Conservation (phyloP, 2,329 filamentous ascomycete genomes). For the Thielaviopsis populi region DNA sequence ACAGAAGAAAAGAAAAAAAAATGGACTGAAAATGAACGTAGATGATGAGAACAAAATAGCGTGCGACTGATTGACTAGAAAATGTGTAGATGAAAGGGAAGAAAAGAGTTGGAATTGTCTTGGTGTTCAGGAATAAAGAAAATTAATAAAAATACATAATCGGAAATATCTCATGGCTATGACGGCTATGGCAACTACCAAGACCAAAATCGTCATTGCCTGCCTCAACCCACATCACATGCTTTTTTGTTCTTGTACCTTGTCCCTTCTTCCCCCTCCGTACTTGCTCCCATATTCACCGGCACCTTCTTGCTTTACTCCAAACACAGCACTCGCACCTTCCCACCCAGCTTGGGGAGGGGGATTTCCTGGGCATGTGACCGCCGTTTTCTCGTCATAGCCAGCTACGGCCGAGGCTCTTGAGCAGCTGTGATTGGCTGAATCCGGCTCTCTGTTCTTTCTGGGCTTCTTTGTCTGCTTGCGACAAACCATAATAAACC, state of each 20-base stretch:
- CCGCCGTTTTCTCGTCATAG: not conserved
- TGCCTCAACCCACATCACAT: slow-evolving; percentile 1
- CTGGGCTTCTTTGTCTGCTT: not conserved
- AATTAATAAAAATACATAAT: not conserved
- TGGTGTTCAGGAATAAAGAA: not conserved
- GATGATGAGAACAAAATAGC: not conserved
- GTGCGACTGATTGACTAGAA: not conserved
- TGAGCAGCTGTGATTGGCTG: not conserved
- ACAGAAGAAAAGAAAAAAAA: not conserved
- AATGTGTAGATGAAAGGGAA: not conserved
- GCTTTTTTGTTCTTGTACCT: not conserved
- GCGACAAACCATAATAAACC: slow-evolving; percentile 5
- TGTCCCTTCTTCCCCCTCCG: not conserved
- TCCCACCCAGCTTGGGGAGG: not conserved
- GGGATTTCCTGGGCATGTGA: not conserved
- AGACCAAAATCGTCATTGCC: slow-evolving; percentile 1
- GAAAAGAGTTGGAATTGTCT: not conserved
- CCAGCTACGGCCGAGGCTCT: slow-evolving; percentile 1
- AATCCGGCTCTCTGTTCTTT: not conserved
- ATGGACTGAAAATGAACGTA: not conserved
- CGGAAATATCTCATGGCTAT: not conserved
- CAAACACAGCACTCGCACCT: not conserved
- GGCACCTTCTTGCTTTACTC: not conserved
- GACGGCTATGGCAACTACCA: slow-evolving; percentile 1
- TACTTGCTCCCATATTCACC: not conserved